Evolutionary conservation across 306 rosid species (phyloP).

Genomic region (Quercus agrifolia): DNA sequence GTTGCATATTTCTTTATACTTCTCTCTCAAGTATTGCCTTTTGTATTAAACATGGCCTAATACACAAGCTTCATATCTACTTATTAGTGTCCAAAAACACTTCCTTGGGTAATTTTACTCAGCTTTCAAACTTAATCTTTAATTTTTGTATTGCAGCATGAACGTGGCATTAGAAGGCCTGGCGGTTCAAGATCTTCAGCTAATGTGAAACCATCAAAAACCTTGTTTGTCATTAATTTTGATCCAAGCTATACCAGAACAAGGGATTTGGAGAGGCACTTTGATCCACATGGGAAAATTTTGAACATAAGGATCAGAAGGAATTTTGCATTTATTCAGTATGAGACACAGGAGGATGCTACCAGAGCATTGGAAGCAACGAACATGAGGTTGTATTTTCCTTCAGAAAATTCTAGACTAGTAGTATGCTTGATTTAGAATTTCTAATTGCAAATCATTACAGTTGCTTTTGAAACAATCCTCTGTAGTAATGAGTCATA

Average conservation of each 20-base stretch:
- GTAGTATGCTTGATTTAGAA: not conserved
- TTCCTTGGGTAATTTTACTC: conserved; percentile 11
- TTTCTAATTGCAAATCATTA: not conserved
- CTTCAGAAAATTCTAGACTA: not conserved
- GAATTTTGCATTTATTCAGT: conserved; percentile 80
- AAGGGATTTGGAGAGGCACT: conserved; percentile 83
- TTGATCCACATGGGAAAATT: conserved; percentile 71
- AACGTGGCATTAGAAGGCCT: conserved; percentile 64
- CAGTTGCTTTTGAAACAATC: not conserved
- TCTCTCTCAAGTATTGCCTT: not conserved
- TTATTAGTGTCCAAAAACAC: not conserved
- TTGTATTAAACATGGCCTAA: not conserved
- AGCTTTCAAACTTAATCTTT: conserved; percentile 1
- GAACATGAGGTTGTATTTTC: conserved; percentile 55
- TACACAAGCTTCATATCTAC: not conserved
- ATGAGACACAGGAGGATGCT: conserved; percentile 78
- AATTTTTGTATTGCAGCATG: conserved; percentile 56
- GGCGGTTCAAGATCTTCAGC: conserved; percentile 65
- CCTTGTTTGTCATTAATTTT: conserved; percentile 78
- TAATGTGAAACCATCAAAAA: conserved; percentile 59
- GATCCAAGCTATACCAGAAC: conserved; percentile 79
- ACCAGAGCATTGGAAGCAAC: conserved; percentile 73
- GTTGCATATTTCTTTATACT: conserved; percentile 9
- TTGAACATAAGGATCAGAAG: conserved; percentile 73
- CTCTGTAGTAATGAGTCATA: not conserved